Evolutionary conservation across 495 filamentous ascomycete genomes (phyloP).

Genomic region (Collariella sp.): DNA sequence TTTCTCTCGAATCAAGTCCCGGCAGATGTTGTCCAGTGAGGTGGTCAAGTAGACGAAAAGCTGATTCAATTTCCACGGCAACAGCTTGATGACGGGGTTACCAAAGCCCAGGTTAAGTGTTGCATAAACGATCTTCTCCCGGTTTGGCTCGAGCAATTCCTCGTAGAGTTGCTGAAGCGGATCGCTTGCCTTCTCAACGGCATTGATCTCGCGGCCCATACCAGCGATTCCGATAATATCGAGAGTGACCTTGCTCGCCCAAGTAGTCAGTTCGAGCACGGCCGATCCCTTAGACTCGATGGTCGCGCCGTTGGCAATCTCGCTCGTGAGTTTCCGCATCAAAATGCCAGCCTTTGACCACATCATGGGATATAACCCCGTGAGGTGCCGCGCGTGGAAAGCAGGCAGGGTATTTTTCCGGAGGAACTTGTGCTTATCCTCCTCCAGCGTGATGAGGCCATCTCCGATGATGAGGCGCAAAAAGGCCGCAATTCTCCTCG

Average conservation of each 20-base stretch:
- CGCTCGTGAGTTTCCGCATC: constrained; percentile 18
- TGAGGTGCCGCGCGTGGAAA: constrained; percentile 78
- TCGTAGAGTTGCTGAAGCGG: constrained; percentile 58
- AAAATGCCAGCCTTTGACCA: constrained; percentile 55
- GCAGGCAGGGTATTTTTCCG: constrained; percentile 73
- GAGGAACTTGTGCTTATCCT: constrained; percentile 73
- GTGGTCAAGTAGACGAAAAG: constrained; percentile 45
- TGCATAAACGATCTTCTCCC: constrained; percentile 26
- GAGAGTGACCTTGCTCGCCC: constrained; percentile 64
- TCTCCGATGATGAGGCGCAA: constrained; percentile 61
- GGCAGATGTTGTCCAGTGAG: constrained; percentile 51
- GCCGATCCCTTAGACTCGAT: constrained; percentile 32
- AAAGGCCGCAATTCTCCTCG: constrained; percentile 43
- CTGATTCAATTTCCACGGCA: constrained; percentile 58
- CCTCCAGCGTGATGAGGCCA: constrained; percentile 72
- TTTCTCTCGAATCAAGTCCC: constrained; percentile 57
- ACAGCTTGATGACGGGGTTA: constrained; percentile 27
- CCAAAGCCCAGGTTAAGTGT: background rate
- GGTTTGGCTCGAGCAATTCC: constrained; percentile 40
- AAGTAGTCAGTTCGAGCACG: constrained; percentile 55
- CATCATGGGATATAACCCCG: constrained; percentile 74
- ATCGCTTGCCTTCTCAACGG: constrained; percentile 52
- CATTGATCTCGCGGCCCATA: constrained; percentile 67
- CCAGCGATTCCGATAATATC: constrained; percentile 82
- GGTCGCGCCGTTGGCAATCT: constrained; percentile 13